A percentile compares a stretch with the other conserved stretches of the same genome.
phyloP scores from a whole-genome alignment of 176 grass and related monocot species.

The Lolium rigidum region DNA sequence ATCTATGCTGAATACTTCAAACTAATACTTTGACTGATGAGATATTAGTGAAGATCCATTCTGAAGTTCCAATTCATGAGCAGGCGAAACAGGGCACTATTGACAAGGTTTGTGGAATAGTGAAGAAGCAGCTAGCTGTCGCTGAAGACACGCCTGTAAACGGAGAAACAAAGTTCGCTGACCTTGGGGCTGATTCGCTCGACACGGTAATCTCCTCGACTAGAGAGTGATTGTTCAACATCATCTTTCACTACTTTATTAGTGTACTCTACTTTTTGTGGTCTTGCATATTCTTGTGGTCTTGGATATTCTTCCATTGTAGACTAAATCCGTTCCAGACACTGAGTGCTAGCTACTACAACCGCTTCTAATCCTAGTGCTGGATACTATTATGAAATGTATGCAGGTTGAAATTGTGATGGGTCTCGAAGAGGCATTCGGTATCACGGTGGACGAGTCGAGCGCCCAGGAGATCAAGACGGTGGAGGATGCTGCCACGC shows the following conservation, averaged over 20 bases:
- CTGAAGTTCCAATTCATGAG: slow-evolving; percentile 13
- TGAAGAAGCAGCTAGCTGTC: slow-evolving; percentile 60
- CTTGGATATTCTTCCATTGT: neutral
- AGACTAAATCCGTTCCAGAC: no score
- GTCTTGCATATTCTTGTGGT: neutral
- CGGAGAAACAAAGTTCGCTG: slow-evolving; percentile 62
- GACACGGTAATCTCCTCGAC: slow-evolving; percentile 60
- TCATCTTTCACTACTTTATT: neutral
- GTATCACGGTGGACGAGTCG: slow-evolving; percentile 71
- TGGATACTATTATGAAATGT: no score
- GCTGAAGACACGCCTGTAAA: slow-evolving; percentile 1
- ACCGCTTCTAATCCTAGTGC: no score
- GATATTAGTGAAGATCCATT: neutral
- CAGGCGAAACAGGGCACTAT: slow-evolving; percentile 58
- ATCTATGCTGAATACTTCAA: neutral
- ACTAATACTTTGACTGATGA: neutral
- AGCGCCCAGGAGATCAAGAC: slow-evolving; percentile 65
- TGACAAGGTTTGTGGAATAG: slow-evolving; percentile 53
- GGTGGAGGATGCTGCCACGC: slow-evolving; percentile 64
- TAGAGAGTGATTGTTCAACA: neutral
- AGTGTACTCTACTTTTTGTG: neutral
- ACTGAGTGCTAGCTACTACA: no score
- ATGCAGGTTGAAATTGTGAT: slow-evolving; percentile 78
- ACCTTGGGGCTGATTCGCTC: slow-evolving; percentile 70
- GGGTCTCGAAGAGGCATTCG: slow-evolving; percentile 75